Base-by-base conservation (phyloP, 2,329 filamentous ascomycete species). In the Penicillium sp. region DNA sequence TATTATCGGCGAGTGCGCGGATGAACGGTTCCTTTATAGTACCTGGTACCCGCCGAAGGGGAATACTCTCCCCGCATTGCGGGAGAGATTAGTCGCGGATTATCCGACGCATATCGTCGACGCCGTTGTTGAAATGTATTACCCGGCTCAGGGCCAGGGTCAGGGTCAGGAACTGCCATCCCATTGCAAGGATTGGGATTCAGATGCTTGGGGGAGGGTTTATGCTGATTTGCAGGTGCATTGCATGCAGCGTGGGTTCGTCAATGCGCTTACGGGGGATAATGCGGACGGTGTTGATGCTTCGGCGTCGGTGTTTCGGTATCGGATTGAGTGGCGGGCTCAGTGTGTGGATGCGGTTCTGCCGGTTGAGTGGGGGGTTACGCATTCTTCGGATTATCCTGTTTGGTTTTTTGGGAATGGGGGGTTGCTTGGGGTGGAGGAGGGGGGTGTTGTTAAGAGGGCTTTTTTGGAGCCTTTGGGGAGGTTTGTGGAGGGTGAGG, bases 201-300 rank as follows among this genome's bases (percentile, higher is more conserved):
- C 62, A 40, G 74, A 80, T 22, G 74, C 75, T 0, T 82, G 80
- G 59, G 79, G 79, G 0, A 68, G 67, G 12, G 68, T 82, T 5
- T 82, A 82, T 54, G 78, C 79, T 3, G 76, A 80, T 46, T 75
- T 80, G 52, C 79, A 82, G 58, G 75, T 82, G 8, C 74, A 82
- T 56, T 65, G 68, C 14, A 72, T 80, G 13, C 72, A 79, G 60
- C 74, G 79, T 6, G 79, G 79, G 0, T 74, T 81, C 48, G 66
- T 75, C 4, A 63, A 74, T 30, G 70, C 71, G 0, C 66, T 82
- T 1, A 69, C 69, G 0, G 43, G 34, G 1, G 43, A 35, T 2
- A 61, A 61, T 0, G 58, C 63, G 13, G 69, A 68, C 3, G 75
- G 74, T 0, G 71, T 74, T 0, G 75, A 71, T 4, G 58, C 57